Evolutionary conservation across 78 protist genomes (phyloP), one percentile per base, ranked within the genome.

Genomic region (Isochrysis galbana): DNA sequence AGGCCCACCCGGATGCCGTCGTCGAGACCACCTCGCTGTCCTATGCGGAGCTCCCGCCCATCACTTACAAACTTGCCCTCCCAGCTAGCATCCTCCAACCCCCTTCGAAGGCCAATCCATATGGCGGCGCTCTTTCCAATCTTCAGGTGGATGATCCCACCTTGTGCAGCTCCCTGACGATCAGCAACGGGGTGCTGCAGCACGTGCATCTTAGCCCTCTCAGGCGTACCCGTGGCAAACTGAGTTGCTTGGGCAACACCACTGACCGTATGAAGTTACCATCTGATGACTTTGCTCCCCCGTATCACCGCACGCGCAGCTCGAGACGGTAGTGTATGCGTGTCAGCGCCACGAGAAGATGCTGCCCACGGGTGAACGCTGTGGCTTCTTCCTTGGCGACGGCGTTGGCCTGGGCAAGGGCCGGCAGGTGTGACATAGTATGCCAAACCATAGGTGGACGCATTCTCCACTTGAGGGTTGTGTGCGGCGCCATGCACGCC

Each of bases 11-110:
- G 61, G 61, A 51, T 14, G 29, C 61, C 29, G 74, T 80, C 14
- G 88, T 80, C 55, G 88, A 80, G 88, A 80, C 88, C 26, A 80
- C 88, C 38, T 80, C 88, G 11, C 88, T 80, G 55, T 80, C 88
- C 48, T 80, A 44, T 29, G 88, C 51, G 14, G 55, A 44, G 34
- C 54, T 29, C 23, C 88, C 88, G 7, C 3, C 7, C 29, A 44
- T 80, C 88, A 44, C 32, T 34, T 44, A 44, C 38, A 1, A 5
- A 7, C 41, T 72, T 26, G 5, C 7, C 25, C 82, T 72, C 44
- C 36, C 44, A 0, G 82, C 2, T 10, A 32, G 74, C 74, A 61
- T 61, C 74, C 3, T 61, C 46, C 14, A 39, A 46, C 84, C 44
- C 17, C 0, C 2, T 23, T 2, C 19, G n/a, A 46, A 11, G 2